Percentiles rank a stretch among this genome's conserved stretches.
Evolutionary conservation across 225 moss, liverwort and hornwort genomes (phyloP).

Genomic region (Physcomitrellopsis africana): DNA sequence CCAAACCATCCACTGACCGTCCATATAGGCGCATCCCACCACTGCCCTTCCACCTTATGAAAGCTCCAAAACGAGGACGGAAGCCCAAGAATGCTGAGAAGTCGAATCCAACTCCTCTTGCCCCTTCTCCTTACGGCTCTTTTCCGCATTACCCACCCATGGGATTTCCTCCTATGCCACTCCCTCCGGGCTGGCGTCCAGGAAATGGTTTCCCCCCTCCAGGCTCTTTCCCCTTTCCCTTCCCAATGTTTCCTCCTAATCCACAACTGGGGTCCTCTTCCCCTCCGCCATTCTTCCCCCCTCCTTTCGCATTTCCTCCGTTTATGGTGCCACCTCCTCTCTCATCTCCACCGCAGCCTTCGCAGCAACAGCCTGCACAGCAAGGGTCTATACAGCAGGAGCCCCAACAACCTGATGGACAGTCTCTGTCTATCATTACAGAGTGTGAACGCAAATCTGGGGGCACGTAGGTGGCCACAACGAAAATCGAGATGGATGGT

Average conservation of each 20-base stretch:
- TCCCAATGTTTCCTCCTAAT: constrained; percentile 55
- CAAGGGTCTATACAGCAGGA: constrained; percentile 26
- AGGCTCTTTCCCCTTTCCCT: constrained; percentile 60
- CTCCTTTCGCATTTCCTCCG: constrained; percentile 59
- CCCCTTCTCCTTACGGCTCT: constrained; percentile 52
- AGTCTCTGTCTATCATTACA: constrained; percentile 23
- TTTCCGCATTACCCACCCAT: constrained; percentile 50
- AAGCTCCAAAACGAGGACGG: constrained; percentile 62
- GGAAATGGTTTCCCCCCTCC: constrained; percentile 52
- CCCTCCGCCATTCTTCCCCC: constrained; percentile 68
- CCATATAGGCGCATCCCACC: constrained; percentile 67
- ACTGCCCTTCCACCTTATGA: constrained; percentile 63
- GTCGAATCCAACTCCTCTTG: constrained; percentile 41
- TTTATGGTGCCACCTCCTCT: constrained; percentile 59
- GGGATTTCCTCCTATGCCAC: constrained; percentile 50
- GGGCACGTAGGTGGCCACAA: constrained; percentile 21
- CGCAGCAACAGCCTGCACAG: too few relatives aligned
- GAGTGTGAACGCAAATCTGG: constrained; percentile 48
- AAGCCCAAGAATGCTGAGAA: constrained; percentile 63
- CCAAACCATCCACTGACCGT: constrained; percentile 63
- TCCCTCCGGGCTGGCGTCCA: constrained; percentile 53
- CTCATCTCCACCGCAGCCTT: constrained; percentile 5
- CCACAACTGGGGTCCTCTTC: constrained; percentile 45
- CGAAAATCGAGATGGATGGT: constrained; percentile 12
- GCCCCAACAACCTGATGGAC: constrained; percentile 40